Evolutionary conservation across 805 yeast species (phyloP), one percentile per base, ranked within the genome.

Genomic region (Suhomyces prunicola): DNA sequence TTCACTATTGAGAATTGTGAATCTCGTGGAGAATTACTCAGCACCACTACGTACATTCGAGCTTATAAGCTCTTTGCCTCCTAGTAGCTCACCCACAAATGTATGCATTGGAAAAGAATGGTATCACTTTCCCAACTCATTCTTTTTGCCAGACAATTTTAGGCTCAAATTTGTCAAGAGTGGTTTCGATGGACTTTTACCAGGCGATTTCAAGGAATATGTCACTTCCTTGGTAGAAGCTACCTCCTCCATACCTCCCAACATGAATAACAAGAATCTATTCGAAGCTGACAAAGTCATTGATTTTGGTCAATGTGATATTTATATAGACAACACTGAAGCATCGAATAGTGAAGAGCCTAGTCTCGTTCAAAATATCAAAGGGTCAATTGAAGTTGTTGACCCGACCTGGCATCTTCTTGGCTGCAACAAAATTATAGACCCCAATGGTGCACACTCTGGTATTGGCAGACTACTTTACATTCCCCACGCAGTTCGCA

Each of bases 71-170:
- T 7, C 41, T 6, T 48, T 55, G 15, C 54, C 54, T 6, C 36
- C 46, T 12, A 17, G 8, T 10, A 10, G 26, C 4, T 8, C 23
- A 22, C 44, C 8, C 22, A 46, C 47, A 2, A 86, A 83, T 58
- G 86, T 93, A 0, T 93, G 98, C 69, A 78, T 88, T n/a, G 97
- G 97, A 2, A 80, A 96, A 54, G 97, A 93, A 71, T 92, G 97
- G 97, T 90, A 90, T 63, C 88, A 93, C 64, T 92, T 75, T 69
- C 97, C 98, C 8, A 84, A 88, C 0, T 91, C 97, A 0, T 88
- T 91, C 65, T 90, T 92, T 64, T 71, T 93, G 23, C 85, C 88
- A 3, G 78, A 81, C 4, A 73, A 82, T 53, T 78, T 78, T 60
- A 72, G 97, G 58, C 71, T 90, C 23, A 74, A 75, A 60, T 93